Evolutionary conservation across 2,329 filamentous ascomycete species (phyloP), one percentile per base, ranked within the genome.

Genomic region (Fusarium marasasianum): DNA sequence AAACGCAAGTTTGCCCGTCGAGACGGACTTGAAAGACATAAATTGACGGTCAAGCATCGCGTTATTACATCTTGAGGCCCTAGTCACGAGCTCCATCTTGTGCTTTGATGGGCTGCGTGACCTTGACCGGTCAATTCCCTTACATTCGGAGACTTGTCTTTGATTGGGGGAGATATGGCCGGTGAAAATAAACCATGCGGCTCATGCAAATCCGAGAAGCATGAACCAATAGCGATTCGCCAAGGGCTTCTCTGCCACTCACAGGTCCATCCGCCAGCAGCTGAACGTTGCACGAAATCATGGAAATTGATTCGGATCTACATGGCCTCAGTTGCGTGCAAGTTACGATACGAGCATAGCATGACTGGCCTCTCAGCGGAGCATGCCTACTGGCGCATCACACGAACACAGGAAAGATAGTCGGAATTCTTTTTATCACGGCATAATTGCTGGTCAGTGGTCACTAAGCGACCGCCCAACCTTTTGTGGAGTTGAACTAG

Each of bases 11-110:
- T 85, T 64, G 83, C 83, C 17, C 82, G 83, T 57, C 80, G 82
- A 64, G 83, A 85, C 67, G 83, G 83, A 24, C 73, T 85, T n/a
- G 81, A 84, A 60, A 81, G 83, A 56, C 83, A 85, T 71, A 83
- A 82, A 64, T 72, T 79, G 40, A 83, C 82, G 22, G 83, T 84
- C 59, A 84, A 83, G 75, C 83, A 84, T 74, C 80, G 78, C 62
- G 67, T 78, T 53, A 73, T 77, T 61, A 76, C 77, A 67, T 67
- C 64, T 56, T 82, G 73, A 74, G 63, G 57, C 63, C 71, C 65
- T 41, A 50, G 60, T 65, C 69, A 66, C 56, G 58, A 64, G 57
- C 59, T 68, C 47, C 44, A 69, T 60, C n/a, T 48, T 67, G 50
- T 69, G 59, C 66, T 68, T 68, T 65, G 65, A 64, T 66, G 62